Base-by-base conservation (phyloP, 2,329 filamentous ascomycete species). In the Malbranchea cinnamomea region DNA sequence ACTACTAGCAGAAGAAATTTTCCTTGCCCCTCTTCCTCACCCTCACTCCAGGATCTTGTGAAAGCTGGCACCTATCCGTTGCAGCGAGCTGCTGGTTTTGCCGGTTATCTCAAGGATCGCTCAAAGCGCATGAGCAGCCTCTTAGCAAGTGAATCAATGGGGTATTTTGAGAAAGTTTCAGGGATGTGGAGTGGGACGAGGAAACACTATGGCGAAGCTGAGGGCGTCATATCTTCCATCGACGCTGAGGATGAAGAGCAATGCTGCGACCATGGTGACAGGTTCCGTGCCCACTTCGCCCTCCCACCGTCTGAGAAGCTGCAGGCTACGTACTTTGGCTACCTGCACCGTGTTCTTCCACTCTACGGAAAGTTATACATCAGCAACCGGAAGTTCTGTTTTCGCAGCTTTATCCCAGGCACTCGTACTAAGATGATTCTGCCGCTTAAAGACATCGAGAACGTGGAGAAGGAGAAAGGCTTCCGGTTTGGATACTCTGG, bases 291-390 rank as follows among this genome's bases (percentile, higher is more conserved):
- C 2, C 84, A 95, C 47, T 98, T 98, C 57, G 81, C 83, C 2
- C 65, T 95, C n/a, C 81, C 85, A 0, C 65, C 74, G 19, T 73
- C 73, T 1, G 89, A 98, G 49, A 78, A 73, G 48, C 68, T 98
- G 1, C 74, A 82, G 38, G 85, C 87, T 1, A 81, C 83, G 1
- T 95, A 89, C 54, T 95, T 84, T 53, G 83, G 81, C n/a, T 81
- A 80, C 48, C 65, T 95, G n/a, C 74, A 91, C 43, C 74, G 85
- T 2, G 82, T 93, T 0, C 56, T 95, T 17, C 89, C 89, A 2
- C 65, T 95, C 2, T 95, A 94, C 45, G 89, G 89, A 43, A 98
- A 95, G 56, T 80, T 95, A 19, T 98, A 98, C 54, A 76, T 95
- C 41, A 85, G 89, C 48, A 74, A 84, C 41, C 71, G 72, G 13